These are phyloP conservation scores for Aspergillus arachidicola DNA, from an alignment of 2,329 filamentous ascomycete genomes.

Conservation along the genomic window DNA sequence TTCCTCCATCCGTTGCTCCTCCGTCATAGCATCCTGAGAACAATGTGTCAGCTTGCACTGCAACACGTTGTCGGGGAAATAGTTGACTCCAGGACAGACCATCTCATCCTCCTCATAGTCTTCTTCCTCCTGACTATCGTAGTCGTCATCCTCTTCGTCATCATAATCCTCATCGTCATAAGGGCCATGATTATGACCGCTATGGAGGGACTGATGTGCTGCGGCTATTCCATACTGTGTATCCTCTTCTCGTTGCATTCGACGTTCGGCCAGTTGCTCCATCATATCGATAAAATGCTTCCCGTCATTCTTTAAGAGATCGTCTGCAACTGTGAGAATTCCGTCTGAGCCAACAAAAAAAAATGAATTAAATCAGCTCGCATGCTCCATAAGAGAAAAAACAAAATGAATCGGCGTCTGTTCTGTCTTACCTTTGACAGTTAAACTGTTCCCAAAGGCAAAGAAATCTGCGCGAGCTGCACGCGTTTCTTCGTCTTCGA, in stretches of 20 bases:
- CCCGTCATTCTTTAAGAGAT: slow-evolving; percentile 96
- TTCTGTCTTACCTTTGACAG: slow-evolving; percentile 72
- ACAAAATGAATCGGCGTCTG: not conserved
- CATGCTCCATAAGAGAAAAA: slow-evolving; percentile 18
- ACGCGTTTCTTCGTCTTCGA: slow-evolving; percentile 65
- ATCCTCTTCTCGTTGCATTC: slow-evolving; percentile 96
- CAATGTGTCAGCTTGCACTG: slow-evolving; percentile 42
- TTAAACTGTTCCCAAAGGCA: slow-evolving; percentile 95
- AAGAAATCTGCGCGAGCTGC: slow-evolving; percentile 78
- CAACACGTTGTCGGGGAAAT: slow-evolving; percentile 7
- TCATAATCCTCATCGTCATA: slow-evolving; percentile 75
- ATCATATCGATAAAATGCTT: slow-evolving; percentile 99
- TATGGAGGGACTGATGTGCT: slow-evolving; percentile 62
- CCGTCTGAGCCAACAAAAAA: slow-evolving; percentile 63
- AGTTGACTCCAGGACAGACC: slow-evolving; percentile 43
- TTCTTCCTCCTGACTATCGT: slow-evolving; percentile 65
- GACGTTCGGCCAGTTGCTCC: slow-evolving; percentile 95
- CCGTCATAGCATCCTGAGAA: slow-evolving; percentile 86
- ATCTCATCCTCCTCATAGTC: slow-evolving; percentile 69
- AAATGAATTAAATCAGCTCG: slow-evolving; percentile 42
- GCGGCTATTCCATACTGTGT: slow-evolving; percentile 68
- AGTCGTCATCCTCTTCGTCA: slow-evolving; percentile 72
- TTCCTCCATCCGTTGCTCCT: slow-evolving; percentile 99
- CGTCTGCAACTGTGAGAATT: slow-evolving; percentile 97
- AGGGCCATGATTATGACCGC: slow-evolving; percentile 74